phyloP scores from a whole-genome alignment of 352 stramenopile species.

The Peronosclerospora sorghi region DNA sequence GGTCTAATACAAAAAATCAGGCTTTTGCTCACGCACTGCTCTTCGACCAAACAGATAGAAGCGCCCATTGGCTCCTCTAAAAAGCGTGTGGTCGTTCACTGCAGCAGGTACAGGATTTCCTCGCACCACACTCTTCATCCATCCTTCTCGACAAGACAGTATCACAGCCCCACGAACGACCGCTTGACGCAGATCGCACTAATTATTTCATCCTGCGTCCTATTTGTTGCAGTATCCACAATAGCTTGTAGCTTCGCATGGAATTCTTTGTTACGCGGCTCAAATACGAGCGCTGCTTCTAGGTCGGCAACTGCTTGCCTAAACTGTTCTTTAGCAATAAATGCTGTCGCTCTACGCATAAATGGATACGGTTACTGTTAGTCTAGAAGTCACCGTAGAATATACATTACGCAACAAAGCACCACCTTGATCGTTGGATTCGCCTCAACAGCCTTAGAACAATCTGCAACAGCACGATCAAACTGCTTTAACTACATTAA shows the following conservation, averaged over 20 bases:
- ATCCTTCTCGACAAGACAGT: constrained; percentile 30
- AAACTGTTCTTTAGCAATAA: constrained; percentile 19
- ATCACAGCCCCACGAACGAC: constrained; percentile 21
- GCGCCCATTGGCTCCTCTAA: constrained; percentile 12
- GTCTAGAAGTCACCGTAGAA: background rate
- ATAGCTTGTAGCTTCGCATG: constrained; percentile 26
- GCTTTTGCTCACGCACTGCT: constrained; percentile 47
- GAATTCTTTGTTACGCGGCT: constrained; percentile 58
- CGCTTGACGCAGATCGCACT: constrained; percentile 10
- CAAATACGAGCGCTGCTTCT: constrained; percentile 22
- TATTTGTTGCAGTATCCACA: too few species aligned
- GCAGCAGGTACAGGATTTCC: constrained; percentile 51
- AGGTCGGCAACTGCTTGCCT: constrained; percentile 32
- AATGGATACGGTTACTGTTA: constrained; percentile 23
- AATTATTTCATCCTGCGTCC: background rate
- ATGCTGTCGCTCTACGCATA: constrained; percentile 43
- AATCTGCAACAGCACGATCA: constrained; percentile 32
- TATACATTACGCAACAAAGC: background rate
- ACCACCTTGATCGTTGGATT: constrained; percentile 59
- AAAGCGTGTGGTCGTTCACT: constrained; percentile 56
- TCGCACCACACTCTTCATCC: constrained; percentile 29
- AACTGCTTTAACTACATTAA: constrained; percentile 26
- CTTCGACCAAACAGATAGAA: too few species aligned
- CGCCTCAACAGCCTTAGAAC: constrained; percentile 37
- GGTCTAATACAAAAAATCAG: constrained; percentile 35